These are phyloP conservation scores for Aspergillus carbonarius DNA, from an alignment of 2,329 filamentous ascomycete species.

Conservation along the genomic window DNA sequence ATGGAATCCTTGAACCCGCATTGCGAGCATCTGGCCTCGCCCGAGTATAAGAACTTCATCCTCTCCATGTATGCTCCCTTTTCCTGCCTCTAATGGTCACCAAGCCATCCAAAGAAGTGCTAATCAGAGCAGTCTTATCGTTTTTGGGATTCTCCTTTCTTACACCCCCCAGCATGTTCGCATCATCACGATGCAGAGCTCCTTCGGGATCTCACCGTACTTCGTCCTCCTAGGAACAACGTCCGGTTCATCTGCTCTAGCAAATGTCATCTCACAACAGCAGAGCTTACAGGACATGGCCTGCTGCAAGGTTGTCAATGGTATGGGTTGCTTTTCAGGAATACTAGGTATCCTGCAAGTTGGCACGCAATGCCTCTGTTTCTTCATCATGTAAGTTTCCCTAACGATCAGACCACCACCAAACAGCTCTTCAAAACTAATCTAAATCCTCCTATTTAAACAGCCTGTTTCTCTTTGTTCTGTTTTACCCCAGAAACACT, in stretches of 20 bases:
- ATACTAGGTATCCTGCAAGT: conserved; percentile 88
- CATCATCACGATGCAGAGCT: conserved; percentile 80
- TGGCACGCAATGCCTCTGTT: conserved; percentile 87
- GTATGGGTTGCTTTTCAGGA: conserved; percentile 80
- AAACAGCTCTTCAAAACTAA: background rate
- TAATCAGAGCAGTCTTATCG: conserved; percentile 59
- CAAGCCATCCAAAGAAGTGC: conserved; percentile 9
- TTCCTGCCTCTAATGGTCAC: conserved; percentile 5
- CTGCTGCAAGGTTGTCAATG: conserved; percentile 80
- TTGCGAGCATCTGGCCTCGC: conserved; percentile 53
- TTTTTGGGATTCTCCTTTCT: conserved; percentile 84
- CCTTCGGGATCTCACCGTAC: conserved; percentile 92
- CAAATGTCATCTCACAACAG: conserved; percentile 88
- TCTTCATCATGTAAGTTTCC: conserved; percentile 76
- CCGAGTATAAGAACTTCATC: conserved; percentile 53
- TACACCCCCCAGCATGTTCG: conserved; percentile 94
- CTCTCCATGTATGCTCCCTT: conserved; percentile 51
- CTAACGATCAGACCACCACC: background rate
- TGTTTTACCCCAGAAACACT: conserved; percentile 77
- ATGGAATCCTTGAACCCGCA: conserved; percentile 34
- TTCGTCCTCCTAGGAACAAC: conserved; percentile 93
- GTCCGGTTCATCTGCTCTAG: conserved; percentile 82
- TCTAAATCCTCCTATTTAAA: background rate
- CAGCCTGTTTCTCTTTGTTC: conserved; percentile 87
- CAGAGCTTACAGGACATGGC: conserved; percentile 76